Evolutionary conservation across 2,329 filamentous ascomycete species (phyloP).

Genomic region (Fusarium sp.): DNA sequence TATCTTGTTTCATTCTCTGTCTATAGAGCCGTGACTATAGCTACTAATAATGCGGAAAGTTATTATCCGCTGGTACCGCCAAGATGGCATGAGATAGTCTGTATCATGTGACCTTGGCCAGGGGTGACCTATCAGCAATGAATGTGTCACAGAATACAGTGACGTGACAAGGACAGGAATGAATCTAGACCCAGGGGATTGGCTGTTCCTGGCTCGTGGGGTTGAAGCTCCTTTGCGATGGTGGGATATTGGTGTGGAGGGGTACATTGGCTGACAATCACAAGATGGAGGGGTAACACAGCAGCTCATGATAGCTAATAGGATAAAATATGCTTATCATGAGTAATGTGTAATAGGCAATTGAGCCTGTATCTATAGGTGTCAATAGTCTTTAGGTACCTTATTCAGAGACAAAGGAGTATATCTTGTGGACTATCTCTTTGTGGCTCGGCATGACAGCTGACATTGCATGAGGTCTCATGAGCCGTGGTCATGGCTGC

Average conservation of each 20-base stretch:
- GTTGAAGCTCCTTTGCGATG: conserved; percentile 10
- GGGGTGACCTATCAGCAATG: conserved; percentile 29
- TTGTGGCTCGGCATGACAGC: conserved; percentile 19
- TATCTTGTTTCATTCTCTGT: background rate
- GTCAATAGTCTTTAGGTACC: background rate
- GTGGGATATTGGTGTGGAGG: conserved; percentile 28
- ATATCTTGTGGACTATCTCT: background rate
- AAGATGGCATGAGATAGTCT: conserved; percentile 7
- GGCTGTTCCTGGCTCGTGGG: conserved; percentile 14
- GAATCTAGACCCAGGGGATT: conserved; percentile 13
- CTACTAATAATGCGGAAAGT: background rate
- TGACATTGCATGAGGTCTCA: conserved; percentile 11
- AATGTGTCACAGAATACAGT: conserved; percentile 27
- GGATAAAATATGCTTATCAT: background rate
- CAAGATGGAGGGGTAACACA: conserved; percentile 29
- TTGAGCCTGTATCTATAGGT: background rate
- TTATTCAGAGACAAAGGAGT: background rate
- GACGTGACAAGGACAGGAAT: conserved; percentile 12
- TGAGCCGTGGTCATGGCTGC: conserved; percentile 32
- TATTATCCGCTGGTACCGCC: background rate
- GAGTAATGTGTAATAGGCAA: background rate
- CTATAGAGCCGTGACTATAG: background rate
- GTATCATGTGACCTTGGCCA: conserved; percentile 18
- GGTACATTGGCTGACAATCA: conserved; percentile 8
- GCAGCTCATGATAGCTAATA: conserved; percentile 19